phyloP scores from a whole-genome alignment of 495 filamentous ascomycete genomes.

The Penicillium waksmanii region DNA sequence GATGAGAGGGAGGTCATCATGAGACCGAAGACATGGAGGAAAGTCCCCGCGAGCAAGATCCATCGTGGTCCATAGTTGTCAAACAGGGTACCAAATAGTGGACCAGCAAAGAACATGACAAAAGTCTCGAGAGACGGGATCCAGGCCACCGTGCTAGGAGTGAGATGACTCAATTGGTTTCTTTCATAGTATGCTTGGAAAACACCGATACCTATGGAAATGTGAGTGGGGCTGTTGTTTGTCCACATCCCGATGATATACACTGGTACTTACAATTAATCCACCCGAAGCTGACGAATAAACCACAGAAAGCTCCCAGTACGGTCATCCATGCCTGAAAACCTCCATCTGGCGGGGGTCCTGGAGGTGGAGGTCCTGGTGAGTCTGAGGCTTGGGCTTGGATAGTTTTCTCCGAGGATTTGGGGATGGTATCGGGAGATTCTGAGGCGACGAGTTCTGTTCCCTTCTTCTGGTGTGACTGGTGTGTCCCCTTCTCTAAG shows the following conservation, averaged over 20 bases:
- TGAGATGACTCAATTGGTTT: slow-evolving; percentile 44
- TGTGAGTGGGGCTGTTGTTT: slow-evolving; percentile 6
- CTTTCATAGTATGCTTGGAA: slow-evolving; percentile 62
- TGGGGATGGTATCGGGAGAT: slow-evolving; percentile 10
- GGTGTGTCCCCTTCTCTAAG: slow-evolving; percentile 26
- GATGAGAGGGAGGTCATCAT: slow-evolving; percentile 59
- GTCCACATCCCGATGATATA: background rate
- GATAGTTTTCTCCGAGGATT: slow-evolving; percentile 24
- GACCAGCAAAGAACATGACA: slow-evolving; percentile 48
- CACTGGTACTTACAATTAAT: slow-evolving; percentile 53
- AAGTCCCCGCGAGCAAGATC: slow-evolving; percentile 62
- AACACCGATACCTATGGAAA: slow-evolving; percentile 56
- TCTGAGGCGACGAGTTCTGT: slow-evolving; percentile 14
- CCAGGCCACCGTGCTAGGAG: slow-evolving; percentile 53
- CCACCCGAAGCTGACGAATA: slow-evolving; percentile 70
- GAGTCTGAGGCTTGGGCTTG: slow-evolving; percentile 18
- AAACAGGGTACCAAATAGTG: slow-evolving; percentile 61
- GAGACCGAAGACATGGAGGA: slow-evolving; percentile 69
- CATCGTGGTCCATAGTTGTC: slow-evolving; percentile 75
- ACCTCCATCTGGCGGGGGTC: slow-evolving; percentile 64
- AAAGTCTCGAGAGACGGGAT: slow-evolving; percentile 56
- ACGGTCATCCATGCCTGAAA: slow-evolving; percentile 68
- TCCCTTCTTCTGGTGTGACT: background rate
- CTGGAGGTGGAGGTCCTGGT: slow-evolving; percentile 45
- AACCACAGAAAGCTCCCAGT: slow-evolving; percentile 61